Evolutionary conservation across 257 asterid genomes (phyloP).

Genomic region (Nicotiana undulata): DNA sequence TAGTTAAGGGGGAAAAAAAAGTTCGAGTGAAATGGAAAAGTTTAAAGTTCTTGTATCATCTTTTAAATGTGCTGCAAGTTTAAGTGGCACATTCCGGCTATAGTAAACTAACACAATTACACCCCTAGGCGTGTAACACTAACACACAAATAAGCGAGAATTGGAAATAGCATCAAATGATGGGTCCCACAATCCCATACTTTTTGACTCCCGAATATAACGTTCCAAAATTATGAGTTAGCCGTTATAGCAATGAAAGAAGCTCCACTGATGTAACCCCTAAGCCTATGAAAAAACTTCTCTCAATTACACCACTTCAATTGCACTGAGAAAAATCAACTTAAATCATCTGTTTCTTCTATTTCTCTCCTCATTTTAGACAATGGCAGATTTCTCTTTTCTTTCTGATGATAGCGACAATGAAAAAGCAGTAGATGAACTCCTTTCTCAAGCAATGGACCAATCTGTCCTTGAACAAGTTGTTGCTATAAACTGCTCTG

Average conservation of each 20-base stretch:
- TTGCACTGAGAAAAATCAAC: neutral
- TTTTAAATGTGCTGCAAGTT: too few relatives aligned
- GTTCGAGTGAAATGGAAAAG: too few relatives aligned
- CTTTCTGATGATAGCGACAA: slow-evolving; percentile 80
- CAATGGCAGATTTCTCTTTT: slow-evolving; percentile 55
- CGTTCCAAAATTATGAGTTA: slow-evolving; percentile 4
- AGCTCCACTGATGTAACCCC: neutral
- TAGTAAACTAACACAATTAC: too few relatives aligned
- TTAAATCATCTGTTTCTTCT: slow-evolving; percentile 5
- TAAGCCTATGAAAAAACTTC: too few relatives aligned
- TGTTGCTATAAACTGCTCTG: slow-evolving; percentile 70
- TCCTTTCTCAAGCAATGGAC: slow-evolving; percentile 74
- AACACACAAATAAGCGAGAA: too few relatives aligned
- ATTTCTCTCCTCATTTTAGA: neutral
- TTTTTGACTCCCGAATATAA: neutral
- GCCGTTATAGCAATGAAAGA: slow-evolving; percentile 3
- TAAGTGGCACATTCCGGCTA: too few relatives aligned
- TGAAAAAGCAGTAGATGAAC: slow-evolving; percentile 69
- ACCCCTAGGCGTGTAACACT: too few relatives aligned
- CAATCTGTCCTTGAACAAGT: slow-evolving; percentile 65
- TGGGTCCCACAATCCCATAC: neutral
- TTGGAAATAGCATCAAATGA: neutral
- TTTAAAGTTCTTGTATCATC: too few relatives aligned
- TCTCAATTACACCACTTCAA: neutral
- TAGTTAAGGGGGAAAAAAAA: too few relatives aligned